Evolutionary conservation across 495 filamentous ascomycete species (phyloP), one percentile per base, ranked within the genome.

Genomic region (Daldinia loculata): DNA sequence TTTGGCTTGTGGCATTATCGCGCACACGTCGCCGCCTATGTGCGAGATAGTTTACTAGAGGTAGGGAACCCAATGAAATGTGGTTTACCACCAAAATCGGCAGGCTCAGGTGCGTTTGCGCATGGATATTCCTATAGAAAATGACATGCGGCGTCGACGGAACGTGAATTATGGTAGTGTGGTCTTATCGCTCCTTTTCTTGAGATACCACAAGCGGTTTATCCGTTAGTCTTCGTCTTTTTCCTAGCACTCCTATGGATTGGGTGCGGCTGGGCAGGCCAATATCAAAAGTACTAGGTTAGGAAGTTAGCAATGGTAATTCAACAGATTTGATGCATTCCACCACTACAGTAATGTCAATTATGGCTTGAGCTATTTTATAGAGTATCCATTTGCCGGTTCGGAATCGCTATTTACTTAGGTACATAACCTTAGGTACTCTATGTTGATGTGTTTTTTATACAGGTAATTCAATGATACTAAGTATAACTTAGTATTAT

Each of bases 191-290:
- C 56, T 58, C 14, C 8, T 45, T 61, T 67, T 60, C 41, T 55
- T 48, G 57, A 71, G 68, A 62, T 71, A 57, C 62, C 68, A 66
- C 17, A 27, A 36, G 48, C 9, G 66, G 27, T 39, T 19, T 36
- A 17, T 29, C 51, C 19, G 30, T 24, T 36, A 15, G 19, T 14
- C 8, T 59, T 32, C 27, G 53, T 34, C n/a, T 27, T 15, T 22
- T 58, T 58, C 27, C 52, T 2, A 6, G n/a, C 27, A 38, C 32
- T 53, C 17, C 3, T 52, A n/a, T 56, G 50, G 12, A 65, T 27
- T 56, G 61, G 27, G 22, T 56, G 27, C 12, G 27, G 48, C 36
- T 61, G 27, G 36, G 3, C 11, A n/a, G 67, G 67, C 26, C 45
- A 29, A 60, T 65, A 65, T 26, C 30, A 55, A 70, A 66, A 30